Conservation (phyloP, 495 filamentous ascomycete species). For the Corynascus novoguineensis region DNA sequence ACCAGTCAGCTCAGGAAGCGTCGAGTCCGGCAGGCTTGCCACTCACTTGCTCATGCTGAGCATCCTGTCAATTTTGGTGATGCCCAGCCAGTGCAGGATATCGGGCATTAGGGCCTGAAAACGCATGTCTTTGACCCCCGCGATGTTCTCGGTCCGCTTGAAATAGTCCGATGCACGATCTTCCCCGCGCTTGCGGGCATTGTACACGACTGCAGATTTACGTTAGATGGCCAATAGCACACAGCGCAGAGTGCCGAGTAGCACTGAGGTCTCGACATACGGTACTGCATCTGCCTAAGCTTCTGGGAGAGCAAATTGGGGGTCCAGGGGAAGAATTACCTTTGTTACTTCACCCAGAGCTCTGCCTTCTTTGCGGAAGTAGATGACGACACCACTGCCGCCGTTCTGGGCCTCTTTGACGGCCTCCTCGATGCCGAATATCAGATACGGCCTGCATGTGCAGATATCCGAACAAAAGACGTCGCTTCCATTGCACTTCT, state of each 20-base stretch:
- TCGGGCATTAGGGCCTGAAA: conserved; percentile 99
- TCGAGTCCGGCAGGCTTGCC: not conserved
- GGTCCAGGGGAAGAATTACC: conserved; percentile 31
- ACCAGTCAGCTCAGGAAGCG: conserved; percentile 10
- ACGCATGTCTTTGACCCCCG: conserved; percentile 95
- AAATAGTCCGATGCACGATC: conserved; percentile 97
- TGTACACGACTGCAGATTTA: conserved; percentile 68
- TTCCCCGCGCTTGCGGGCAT: conserved; percentile 79
- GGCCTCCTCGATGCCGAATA: conserved; percentile 94
- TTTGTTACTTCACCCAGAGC: conserved; percentile 98
- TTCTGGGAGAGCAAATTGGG: not conserved
- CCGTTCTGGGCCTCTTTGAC: conserved; percentile 95
- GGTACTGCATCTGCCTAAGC: conserved; percentile 39
- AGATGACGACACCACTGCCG: conserved; percentile 93
- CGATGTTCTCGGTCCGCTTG: conserved; percentile 92
- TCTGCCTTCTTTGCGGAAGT: conserved; percentile 96
- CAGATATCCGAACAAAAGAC: conserved; percentile 99
- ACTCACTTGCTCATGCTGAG: conserved; percentile 94
- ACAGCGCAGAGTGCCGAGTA: not conserved
- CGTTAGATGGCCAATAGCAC: conserved; percentile 29
- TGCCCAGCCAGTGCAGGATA: conserved; percentile 96
- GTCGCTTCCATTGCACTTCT: conserved; percentile 85
- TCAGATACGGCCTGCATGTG: conserved; percentile 93
- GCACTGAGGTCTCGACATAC: conserved; percentile 31
- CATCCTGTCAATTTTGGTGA: conserved; percentile 98